Conservation (phyloP, 2,329 filamentous ascomycete species). For the Botryotinia narcissicola region DNA sequence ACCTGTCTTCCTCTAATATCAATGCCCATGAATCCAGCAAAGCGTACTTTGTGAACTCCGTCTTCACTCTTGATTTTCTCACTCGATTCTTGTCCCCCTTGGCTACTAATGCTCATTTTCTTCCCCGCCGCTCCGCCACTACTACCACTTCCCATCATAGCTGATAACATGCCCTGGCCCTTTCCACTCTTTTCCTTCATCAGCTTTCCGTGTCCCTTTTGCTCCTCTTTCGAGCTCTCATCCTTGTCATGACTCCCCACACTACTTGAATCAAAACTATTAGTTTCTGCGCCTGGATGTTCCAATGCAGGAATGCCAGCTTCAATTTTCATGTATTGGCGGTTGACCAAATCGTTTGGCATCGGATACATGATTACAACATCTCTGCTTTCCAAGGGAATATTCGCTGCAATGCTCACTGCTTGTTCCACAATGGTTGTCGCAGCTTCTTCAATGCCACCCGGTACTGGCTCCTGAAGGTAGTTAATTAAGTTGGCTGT, state of each 20-base stretch:
- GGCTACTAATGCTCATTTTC: slow-evolving; percentile 31
- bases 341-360: slow-evolving; percentile 68
- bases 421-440: slow-evolving; percentile 92
- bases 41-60: slow-evolving; percentile 57
- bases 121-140: slow-evolving; percentile 29
- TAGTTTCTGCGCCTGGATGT: slow-evolving; percentile 36
- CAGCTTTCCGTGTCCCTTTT: slow-evolving; percentile 33
- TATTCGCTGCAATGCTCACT: slow-evolving; percentile 77
- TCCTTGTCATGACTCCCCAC: slow-evolving; percentile 37
- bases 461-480: slow-evolving; percentile 71
- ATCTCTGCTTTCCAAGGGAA: slow-evolving; percentile 88
- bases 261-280: slow-evolving; percentile 35
- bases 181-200: slow-evolving; percentile 36
- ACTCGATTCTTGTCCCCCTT: slow-evolving; percentile 23
- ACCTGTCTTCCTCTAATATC: slow-evolving; percentile 76
- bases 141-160: slow-evolving; percentile 32
- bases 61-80: slow-evolving; percentile 37
- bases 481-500: slow-evolving; percentile 69
- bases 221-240: slow-evolving; percentile 33
- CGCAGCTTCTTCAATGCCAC: slow-evolving; percentile 82
- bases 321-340: slow-evolving; percentile 83
- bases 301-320: slow-evolving; percentile 60
- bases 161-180: slow-evolving; percentile 41
- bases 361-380: slow-evolving; percentile 83
- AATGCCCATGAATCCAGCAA: slow-evolving; percentile 70